Conservation (phyloP, 257 asterid species). For the Echium plantagineum region DNA sequence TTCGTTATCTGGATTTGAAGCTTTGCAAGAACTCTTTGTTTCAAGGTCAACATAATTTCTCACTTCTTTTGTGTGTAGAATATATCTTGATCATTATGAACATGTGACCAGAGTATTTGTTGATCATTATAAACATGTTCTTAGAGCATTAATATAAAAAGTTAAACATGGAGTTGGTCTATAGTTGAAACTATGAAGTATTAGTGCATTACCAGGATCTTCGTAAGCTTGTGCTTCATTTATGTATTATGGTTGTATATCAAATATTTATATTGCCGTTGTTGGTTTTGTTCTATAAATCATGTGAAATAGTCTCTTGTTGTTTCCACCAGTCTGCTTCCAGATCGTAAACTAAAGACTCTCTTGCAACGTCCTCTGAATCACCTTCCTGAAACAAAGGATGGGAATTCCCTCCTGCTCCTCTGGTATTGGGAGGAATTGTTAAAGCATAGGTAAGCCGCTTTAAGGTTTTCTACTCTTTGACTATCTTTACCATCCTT, state of each 20-base stretch:
- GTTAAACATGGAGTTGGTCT: background rate
- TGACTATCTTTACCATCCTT: constrained; percentile 2
- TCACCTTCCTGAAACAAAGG: constrained; percentile 75
- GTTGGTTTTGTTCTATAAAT: background rate
- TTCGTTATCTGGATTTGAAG: constrained; percentile 83
- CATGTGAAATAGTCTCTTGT: constrained; percentile 6
- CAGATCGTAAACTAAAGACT: constrained; percentile 81
- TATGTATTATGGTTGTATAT: background rate
- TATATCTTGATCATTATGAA: background rate
- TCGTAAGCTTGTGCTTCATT: background rate
- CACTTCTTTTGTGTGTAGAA: background rate
- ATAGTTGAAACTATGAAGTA: background rate
- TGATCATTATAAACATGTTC: too few relatives aligned
- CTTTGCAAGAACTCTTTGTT: constrained; percentile 71
- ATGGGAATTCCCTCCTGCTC: constrained; percentile 74
- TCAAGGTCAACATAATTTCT: constrained; percentile 39
- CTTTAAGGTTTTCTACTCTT: background rate
- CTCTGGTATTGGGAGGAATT: constrained; percentile 97
- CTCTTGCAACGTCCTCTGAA: constrained; percentile 68
- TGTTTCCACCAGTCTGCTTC: constrained; percentile 58
- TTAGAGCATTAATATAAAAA: too few relatives aligned
- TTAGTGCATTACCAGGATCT: too few relatives aligned
- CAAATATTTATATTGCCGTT: background rate
- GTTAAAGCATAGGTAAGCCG: constrained; percentile 68
- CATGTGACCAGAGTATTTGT: background rate